phyloP scores from a whole-genome alignment of 306 rosid genomes.

The Pueraria montana region DNA sequence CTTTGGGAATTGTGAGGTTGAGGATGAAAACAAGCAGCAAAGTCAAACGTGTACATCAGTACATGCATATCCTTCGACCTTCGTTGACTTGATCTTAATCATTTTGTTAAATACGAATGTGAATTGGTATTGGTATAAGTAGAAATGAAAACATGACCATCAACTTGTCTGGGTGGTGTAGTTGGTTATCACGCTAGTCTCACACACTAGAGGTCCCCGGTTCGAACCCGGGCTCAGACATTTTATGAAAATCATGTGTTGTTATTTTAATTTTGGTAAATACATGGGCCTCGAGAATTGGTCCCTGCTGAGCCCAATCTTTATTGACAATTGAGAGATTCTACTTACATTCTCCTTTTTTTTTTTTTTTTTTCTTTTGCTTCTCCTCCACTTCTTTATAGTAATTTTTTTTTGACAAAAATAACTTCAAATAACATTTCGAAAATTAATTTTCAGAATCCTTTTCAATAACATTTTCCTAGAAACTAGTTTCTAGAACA shows the following conservation, averaged over 20 bases:
- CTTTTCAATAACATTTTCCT: too few relatives aligned
- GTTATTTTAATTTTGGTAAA: background rate
- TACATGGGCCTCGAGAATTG: background rate
- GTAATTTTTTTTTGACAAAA: too few relatives aligned
- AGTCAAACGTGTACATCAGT: background rate
- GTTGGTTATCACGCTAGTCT: slow-evolving; percentile 92
- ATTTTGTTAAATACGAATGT: background rate
- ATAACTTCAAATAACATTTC: too few relatives aligned
- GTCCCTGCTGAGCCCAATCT: too few relatives aligned
- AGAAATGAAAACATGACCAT: fast-evolving
- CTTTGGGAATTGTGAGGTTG: background rate
- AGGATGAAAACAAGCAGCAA: background rate
- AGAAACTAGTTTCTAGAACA: too few relatives aligned
- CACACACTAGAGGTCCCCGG: slow-evolving; percentile 92
- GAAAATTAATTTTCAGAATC: too few relatives aligned
- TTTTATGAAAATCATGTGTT: fast-evolving
- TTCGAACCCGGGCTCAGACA: slow-evolving; percentile 87
- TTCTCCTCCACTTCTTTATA: too few relatives aligned
- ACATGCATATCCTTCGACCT: background rate
- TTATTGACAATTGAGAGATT: too few relatives aligned
- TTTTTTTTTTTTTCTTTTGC: too few relatives aligned
- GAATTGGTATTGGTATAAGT: background rate
- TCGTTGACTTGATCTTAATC: background rate
- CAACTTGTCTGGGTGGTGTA: slow-evolving; percentile 71
- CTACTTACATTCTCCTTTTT: too few relatives aligned